These are phyloP conservation scores for Dioscorea dumetorum DNA, from an alignment of 106 monocot genomes.

Conservation along the genomic window DNA sequence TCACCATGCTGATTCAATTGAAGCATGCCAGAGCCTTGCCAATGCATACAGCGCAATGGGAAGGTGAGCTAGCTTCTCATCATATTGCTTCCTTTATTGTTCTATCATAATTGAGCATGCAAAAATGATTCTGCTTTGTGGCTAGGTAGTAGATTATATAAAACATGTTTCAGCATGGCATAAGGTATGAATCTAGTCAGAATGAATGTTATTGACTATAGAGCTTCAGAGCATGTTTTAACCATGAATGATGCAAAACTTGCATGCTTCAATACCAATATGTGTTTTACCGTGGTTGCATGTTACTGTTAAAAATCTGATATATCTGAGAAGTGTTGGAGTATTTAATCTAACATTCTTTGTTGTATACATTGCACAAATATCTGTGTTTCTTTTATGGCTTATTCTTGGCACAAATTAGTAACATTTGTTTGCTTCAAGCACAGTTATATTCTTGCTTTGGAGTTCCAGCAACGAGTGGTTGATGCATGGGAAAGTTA, in stretches of 20 bases:
- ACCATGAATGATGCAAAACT: too few species aligned
- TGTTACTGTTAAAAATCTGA: not conserved
- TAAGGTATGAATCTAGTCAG: not conserved
- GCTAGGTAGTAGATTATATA: not conserved
- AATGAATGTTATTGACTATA: not conserved
- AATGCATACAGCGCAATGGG: slow-evolving; percentile 85
- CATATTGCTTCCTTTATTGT: not conserved
- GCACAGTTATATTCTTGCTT: slow-evolving; percentile 49
- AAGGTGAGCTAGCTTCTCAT: slow-evolving; percentile 40
- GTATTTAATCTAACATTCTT: not conserved
- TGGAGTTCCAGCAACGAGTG: slow-evolving; percentile 58
- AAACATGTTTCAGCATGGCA: not conserved
- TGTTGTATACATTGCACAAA: not conserved
- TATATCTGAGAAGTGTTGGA: not conserved
- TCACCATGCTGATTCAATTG: slow-evolving; percentile 79
- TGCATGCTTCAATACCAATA: too few species aligned
- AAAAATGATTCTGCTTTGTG: not conserved
- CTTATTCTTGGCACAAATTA: not conserved
- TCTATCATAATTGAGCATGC: not conserved
- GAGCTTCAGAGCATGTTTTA: not conserved
- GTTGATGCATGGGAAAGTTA: slow-evolving; percentile 65
- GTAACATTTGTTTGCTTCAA: slow-evolving; percentile 1
- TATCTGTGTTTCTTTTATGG: not conserved
- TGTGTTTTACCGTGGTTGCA: not conserved
- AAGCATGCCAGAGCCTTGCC: slow-evolving; percentile 83